Evolutionary conservation across 768 basidiomycete genomes (phyloP).

Genomic region (Megacollybia marginata): DNA sequence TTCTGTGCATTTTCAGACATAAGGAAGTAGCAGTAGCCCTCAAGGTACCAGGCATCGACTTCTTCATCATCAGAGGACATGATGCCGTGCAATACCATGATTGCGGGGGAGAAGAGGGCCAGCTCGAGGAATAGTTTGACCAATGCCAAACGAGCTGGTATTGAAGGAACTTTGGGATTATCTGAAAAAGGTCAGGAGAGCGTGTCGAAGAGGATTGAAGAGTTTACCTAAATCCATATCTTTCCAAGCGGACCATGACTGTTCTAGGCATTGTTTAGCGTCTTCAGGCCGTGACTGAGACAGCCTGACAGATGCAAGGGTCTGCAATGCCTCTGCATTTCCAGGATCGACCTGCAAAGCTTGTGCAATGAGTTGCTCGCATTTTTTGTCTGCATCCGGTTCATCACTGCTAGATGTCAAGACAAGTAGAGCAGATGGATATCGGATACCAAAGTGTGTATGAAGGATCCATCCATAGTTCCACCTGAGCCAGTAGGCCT

Average conservation of each 20-base stretch:
- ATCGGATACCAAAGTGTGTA: conserved; percentile 74
- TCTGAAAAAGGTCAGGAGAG: conserved; percentile 28
- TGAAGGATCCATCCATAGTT: conserved; percentile 92
- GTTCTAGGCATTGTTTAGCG: conserved; percentile 61
- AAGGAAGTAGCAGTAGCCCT: conserved; percentile 90
- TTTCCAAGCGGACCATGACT: conserved; percentile 64
- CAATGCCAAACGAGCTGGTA: conserved; percentile 64
- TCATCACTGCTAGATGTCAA: conserved; percentile 49
- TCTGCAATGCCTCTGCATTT: conserved; percentile 74
- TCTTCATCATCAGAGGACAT: conserved; percentile 79
- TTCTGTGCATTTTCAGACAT: conserved; percentile 69
- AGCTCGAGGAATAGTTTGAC: conserved; percentile 84
- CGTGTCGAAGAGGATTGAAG: neutral
- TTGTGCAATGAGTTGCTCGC: conserved; percentile 66
- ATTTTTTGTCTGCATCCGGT: conserved; percentile 72
- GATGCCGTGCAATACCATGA: conserved; percentile 70
- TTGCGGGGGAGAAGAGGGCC: conserved; percentile 58
- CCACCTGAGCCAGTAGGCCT: conserved; percentile 82
- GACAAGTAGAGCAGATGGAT: neutral
- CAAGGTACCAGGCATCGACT: conserved; percentile 90
- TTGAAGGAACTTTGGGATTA: conserved; percentile 60
- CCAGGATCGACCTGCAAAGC: conserved; percentile 69
- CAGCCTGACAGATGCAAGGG: conserved; percentile 80
- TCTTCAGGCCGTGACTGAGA: conserved; percentile 83
- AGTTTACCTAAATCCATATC: conserved; percentile 49